Percentiles rank a stretch among this genome's conserved stretches.
These are phyloP conservation scores for Colletotrichum sp. DNA, from an alignment of 2,329 filamentous ascomycete genomes.

Conservation along the genomic window DNA sequence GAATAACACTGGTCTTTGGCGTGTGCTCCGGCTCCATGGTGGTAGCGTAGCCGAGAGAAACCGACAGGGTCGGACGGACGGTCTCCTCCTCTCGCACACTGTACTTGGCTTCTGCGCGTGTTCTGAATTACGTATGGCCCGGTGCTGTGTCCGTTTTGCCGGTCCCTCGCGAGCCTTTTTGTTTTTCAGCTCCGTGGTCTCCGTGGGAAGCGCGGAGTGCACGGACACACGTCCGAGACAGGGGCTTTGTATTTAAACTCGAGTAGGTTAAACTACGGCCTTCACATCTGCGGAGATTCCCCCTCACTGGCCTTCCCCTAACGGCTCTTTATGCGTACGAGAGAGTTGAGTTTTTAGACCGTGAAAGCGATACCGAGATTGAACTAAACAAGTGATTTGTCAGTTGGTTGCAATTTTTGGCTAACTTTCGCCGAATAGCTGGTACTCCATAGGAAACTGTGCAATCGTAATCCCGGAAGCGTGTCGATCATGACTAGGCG, in stretches of 20 bases:
- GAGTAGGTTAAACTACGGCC: neutral
- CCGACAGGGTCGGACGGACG: neutral
- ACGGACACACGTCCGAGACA: neutral
- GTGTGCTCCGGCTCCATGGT: neutral
- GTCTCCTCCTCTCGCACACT: neutral
- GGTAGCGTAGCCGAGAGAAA: neutral
- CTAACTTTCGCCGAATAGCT: neutral
- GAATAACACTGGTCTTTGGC: constrained; percentile 6
- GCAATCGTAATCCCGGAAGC: neutral
- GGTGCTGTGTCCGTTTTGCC: neutral
- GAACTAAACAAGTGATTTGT: neutral
- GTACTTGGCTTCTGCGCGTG: neutral
- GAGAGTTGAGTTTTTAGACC: neutral
- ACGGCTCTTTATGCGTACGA: neutral
- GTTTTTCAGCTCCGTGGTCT: neutral
- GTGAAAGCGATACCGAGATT: neutral
- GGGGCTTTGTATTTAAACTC: neutral
- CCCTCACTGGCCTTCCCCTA: neutral
- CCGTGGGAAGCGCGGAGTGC: neutral
- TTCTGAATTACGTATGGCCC: neutral
- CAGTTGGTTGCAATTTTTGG: neutral
- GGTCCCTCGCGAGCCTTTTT: neutral
- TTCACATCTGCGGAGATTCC: neutral
- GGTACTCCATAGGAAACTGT: neutral
- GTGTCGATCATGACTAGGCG: neutral